Conservation (phyloP, 2,329 filamentous ascomycete species). For the Bipolaris sorokiniana region DNA sequence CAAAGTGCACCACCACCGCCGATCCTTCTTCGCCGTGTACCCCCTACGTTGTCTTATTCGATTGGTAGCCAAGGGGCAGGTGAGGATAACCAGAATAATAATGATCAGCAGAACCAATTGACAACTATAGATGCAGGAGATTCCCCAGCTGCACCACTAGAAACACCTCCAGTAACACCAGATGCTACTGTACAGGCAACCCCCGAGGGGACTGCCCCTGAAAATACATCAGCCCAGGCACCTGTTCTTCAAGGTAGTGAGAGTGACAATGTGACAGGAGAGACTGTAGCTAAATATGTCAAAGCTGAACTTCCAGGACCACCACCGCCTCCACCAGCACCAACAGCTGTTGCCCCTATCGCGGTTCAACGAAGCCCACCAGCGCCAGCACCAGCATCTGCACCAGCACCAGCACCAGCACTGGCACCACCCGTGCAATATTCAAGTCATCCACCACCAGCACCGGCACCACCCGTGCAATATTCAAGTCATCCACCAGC, state of each 20-base stretch:
- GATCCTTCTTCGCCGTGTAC: constrained; percentile 32
- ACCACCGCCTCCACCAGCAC: constrained; percentile 16
- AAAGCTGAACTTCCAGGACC: constrained; percentile 35
- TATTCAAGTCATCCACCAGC: constrained; percentile 19
- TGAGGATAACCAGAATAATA: constrained; percentile 21
- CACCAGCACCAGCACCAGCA: constrained; percentile 14
- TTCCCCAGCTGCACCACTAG: constrained; percentile 17
- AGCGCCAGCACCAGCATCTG: constrained; percentile 17
- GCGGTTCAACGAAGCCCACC: constrained; percentile 12
- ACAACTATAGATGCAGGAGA: constrained; percentile 31
- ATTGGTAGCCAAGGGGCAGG: constrained; percentile 31
- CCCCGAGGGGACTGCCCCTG: constrained; percentile 7
- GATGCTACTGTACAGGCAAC: constrained; percentile 19
- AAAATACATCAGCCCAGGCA: constrained; percentile 9
- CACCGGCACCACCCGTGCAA: constrained; percentile 15
- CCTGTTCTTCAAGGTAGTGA: constrained; percentile 8
- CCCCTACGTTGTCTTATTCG: constrained; percentile 34
- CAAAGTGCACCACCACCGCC: constrained; percentile 20
- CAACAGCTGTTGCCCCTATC: neutral
- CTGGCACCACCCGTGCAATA: constrained; percentile 15
- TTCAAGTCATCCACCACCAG: constrained; percentile 19
- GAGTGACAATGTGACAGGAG: constrained; percentile 18
- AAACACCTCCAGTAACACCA: constrained; percentile 11
- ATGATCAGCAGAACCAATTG: constrained; percentile 21
- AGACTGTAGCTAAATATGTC: constrained; percentile 27